A percentile compares a stretch with the other conserved stretches of the same genome.
Conservation (phyloP, 202 grass and related monocot species). For the Schoenoplectus tabernaemontani region DNA sequence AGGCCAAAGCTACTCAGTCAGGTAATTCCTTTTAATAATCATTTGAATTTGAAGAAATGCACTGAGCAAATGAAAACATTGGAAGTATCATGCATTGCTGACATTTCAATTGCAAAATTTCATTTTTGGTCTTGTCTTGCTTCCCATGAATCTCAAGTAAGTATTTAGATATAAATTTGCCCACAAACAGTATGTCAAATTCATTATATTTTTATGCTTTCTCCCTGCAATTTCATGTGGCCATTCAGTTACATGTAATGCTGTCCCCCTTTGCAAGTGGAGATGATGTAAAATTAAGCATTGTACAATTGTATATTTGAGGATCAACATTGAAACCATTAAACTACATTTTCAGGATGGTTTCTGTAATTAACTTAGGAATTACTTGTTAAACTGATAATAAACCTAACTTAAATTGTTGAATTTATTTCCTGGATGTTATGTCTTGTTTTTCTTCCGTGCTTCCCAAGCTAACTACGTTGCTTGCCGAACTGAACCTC, state of each 20-base stretch:
- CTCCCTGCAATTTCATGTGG: not conserved
- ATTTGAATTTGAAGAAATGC: not conserved
- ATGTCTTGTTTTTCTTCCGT: not conserved
- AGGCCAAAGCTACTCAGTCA: slow-evolving; percentile 77
- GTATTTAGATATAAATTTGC: not conserved
- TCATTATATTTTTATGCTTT: not conserved
- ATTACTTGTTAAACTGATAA: not conserved
- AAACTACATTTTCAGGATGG: not conserved
- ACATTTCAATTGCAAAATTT: not conserved
- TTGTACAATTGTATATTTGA: not conserved
- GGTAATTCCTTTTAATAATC: slow-evolving; percentile 30
- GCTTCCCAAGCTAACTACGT: slow-evolving; percentile 46
- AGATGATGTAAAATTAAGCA: not conserved
- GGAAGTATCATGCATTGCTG: not conserved
- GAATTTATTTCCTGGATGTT: not conserved
- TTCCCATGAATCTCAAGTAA: not conserved
- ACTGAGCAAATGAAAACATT: not conserved
- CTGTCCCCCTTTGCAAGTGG: not conserved
- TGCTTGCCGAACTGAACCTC: slow-evolving; percentile 69
- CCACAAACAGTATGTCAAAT: not conserved
- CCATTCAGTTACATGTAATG: not conserved
- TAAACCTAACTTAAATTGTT: not conserved
- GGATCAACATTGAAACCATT: not conserved
- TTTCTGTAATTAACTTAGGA: not conserved
- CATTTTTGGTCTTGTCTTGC: not conserved